Conservation (phyloP, 2,329 filamentous ascomycete genomes). For the Drechslerella stenobrocha region DNA sequence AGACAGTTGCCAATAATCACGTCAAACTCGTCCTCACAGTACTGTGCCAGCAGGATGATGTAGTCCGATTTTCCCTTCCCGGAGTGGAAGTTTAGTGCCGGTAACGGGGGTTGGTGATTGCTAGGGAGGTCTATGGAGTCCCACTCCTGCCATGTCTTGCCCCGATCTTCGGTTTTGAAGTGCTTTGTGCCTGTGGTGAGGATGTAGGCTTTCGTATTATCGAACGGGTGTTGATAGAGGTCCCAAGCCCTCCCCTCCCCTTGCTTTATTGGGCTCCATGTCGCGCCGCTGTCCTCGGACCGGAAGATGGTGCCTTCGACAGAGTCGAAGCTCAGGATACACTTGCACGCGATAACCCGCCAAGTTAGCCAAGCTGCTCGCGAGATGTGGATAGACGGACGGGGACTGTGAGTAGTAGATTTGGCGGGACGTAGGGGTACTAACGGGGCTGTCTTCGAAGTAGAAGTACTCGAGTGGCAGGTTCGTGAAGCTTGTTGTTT, state of each 20-base stretch:
- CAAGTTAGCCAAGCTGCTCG: conserved; percentile 12
- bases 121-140: conserved; percentile 64
- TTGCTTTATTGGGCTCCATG: conserved; percentile 72
- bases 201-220: conserved; percentile 77
- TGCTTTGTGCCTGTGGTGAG: conserved; percentile 71
- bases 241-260: conserved; percentile 62
- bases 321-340: conserved; percentile 59
- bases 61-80: conserved; percentile 72
- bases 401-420: not conserved
- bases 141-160: conserved; percentile 79
- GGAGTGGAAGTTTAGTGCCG: conserved; percentile 69
- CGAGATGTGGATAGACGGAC: not conserved
- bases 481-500: conserved; percentile 67
- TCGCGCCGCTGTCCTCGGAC: conserved; percentile 76
- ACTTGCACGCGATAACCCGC: conserved; percentile 37
- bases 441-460: conserved; percentile 71
- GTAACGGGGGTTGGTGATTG: conserved; percentile 62
- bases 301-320: conserved; percentile 70
- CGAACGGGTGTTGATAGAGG: conserved; percentile 75
- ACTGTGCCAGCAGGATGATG: conserved; percentile 70
- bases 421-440: conserved; percentile 1
- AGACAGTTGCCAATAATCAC: conserved; percentile 68
- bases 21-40: conserved; percentile 62
- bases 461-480: conserved; percentile 75
- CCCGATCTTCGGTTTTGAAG: conserved; percentile 81